Percentiles rank a stretch among this genome's conserved stretches.
phyloP scores from a whole-genome alignment of 2,329 filamentous ascomycete genomes.

The Hypoxylon sp. region DNA sequence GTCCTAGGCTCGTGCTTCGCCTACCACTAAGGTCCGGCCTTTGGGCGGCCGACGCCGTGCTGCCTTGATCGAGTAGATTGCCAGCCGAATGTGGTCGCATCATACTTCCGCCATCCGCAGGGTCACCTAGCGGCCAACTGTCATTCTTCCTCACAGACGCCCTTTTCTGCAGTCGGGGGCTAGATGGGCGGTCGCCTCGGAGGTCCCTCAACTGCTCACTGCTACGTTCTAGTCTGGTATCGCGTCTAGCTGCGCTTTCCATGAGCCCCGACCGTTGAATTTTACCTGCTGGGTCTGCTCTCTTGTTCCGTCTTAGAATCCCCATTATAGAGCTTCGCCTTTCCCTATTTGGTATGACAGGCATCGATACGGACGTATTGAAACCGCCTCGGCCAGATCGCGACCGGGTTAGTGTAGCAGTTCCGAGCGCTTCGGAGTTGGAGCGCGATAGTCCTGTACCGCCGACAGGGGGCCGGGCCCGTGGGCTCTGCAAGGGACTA shows the following conservation, averaged over 20 bases:
- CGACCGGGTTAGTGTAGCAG: slow-evolving; percentile 50
- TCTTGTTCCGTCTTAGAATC: slow-evolving; percentile 77
- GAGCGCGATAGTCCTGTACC: slow-evolving; percentile 36
- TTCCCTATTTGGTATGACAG: slow-evolving; percentile 54
- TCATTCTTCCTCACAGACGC: slow-evolving; percentile 57
- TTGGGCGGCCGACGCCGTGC: slow-evolving; percentile 24
- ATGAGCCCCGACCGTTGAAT: slow-evolving; percentile 67
- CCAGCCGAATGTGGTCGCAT: slow-evolving; percentile 53
- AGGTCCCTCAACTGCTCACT: slow-evolving; percentile 67
- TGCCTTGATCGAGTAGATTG: slow-evolving; percentile 43
- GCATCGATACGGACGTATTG: slow-evolving; percentile 39
- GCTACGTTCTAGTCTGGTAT: slow-evolving; percentile 74
- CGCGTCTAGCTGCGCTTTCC: slow-evolving; percentile 73
- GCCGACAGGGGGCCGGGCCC: slow-evolving; percentile 40
- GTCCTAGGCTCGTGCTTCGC: slow-evolving; percentile 52
- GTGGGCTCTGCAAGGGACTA: slow-evolving; percentile 49
- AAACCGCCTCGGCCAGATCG: slow-evolving; percentile 50
- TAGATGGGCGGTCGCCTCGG: slow-evolving; percentile 55
- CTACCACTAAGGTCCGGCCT: slow-evolving; percentile 43
- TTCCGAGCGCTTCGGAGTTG: slow-evolving; percentile 51
- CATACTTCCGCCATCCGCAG: slow-evolving; percentile 44
- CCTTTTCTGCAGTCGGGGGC: slow-evolving; percentile 65
- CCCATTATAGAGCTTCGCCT: slow-evolving; percentile 66
- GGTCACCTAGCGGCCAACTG: slow-evolving; percentile 65
- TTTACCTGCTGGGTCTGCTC: slow-evolving; percentile 63